These are phyloP conservation scores for Diplodia mutila DNA, from an alignment of 2,329 filamentous ascomycete species.

Conservation along the genomic window DNA sequence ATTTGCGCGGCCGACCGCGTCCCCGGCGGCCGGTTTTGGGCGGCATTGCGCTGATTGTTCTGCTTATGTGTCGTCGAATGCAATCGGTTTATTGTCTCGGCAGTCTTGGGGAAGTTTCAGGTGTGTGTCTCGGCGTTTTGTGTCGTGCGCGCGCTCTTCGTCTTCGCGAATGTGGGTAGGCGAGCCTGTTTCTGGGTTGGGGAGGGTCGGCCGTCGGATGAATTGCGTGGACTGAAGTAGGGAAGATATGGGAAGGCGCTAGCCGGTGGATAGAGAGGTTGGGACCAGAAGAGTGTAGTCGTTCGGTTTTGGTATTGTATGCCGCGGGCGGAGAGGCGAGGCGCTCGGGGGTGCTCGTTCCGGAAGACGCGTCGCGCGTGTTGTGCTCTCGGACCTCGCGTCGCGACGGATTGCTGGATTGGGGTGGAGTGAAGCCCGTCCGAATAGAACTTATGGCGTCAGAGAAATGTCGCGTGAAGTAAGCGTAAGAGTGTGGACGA, in stretches of 20 bases:
- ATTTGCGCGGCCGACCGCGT: constrained; percentile 9
- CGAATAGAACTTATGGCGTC: background rate
- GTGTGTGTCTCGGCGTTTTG: background rate
- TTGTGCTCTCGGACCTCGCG: background rate
- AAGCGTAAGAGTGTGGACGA: background rate
- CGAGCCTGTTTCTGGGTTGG: background rate
- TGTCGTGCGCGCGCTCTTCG: background rate
- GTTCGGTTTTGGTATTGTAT: background rate
- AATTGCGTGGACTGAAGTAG: background rate
- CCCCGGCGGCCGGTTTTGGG: background rate
- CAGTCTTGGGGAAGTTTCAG: background rate
- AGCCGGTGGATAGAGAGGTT: background rate
- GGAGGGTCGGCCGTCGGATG: background rate
- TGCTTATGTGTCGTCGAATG: background rate
- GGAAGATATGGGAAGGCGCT: background rate
- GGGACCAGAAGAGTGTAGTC: background rate
- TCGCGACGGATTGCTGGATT: background rate
- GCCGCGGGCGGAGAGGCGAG: background rate
- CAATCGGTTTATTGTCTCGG: too few species aligned
- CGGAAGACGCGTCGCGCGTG: background rate
- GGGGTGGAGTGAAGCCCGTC: background rate
- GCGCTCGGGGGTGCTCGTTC: background rate
- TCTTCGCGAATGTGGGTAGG: too few species aligned
- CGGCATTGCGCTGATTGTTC: background rate
- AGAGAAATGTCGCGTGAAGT: background rate